A percentile compares a stretch with the other conserved stretches of the same genome.
phyloP scores from a whole-genome alignment of 495 filamentous ascomycete genomes.

The Lepidopterella palustris region DNA sequence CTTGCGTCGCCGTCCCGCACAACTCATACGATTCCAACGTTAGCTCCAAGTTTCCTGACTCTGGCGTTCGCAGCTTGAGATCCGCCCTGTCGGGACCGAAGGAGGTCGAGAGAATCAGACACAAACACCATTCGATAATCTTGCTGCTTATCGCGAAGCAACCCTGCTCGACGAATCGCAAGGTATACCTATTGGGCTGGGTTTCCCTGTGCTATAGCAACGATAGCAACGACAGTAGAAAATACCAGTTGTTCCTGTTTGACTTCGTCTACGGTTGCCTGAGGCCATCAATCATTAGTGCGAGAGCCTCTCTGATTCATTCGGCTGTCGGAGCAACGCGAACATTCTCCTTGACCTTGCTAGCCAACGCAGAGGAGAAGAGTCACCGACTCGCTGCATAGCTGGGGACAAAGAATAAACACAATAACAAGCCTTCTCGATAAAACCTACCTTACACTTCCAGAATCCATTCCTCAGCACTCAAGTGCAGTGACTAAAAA shows the following conservation, averaged over 20 bases:
- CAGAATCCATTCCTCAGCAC: not conserved
- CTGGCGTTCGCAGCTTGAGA: not conserved
- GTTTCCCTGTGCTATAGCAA: not conserved
- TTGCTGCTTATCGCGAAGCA: slow-evolving; percentile 20
- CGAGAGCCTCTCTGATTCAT: not conserved
- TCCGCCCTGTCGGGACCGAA: slow-evolving; percentile 23
- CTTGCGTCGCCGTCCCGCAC: not conserved
- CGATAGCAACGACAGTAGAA: not conserved
- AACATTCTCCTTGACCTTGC: slow-evolving; percentile 23
- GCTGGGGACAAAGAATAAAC: slow-evolving; percentile 22
- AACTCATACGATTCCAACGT: not conserved
- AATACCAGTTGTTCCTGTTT: not conserved
- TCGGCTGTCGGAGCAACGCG: slow-evolving; percentile 21
- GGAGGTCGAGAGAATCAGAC: too few relatives aligned
- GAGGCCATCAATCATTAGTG: not conserved
- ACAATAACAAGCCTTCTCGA: slow-evolving; percentile 2
- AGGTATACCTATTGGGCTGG: too few relatives aligned
- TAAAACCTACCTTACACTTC: not conserved
- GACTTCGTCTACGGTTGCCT: not conserved
- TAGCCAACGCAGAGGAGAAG: slow-evolving; percentile 6
- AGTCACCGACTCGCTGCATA: not conserved
- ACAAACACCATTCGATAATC: slow-evolving; percentile 1
- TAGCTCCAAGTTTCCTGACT: not conserved
- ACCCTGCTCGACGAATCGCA: not conserved
- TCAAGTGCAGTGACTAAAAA: not conserved